Conservation (phyloP, 768 basidiomycete species). For the Auriculariales sp. region DNA sequence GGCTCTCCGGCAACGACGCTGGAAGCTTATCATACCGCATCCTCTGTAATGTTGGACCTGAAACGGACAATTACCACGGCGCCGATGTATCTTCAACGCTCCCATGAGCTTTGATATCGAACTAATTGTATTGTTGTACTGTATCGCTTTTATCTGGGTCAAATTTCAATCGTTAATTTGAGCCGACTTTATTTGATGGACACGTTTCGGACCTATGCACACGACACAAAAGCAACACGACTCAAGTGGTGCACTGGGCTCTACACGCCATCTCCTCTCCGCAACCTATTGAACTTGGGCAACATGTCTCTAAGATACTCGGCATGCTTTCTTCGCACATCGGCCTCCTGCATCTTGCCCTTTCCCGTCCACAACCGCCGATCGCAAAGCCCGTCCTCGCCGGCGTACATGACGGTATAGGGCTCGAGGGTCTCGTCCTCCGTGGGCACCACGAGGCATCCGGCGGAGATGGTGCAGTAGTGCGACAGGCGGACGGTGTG, state of each 20-base stretch:
- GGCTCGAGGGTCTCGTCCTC: conserved; percentile 70
- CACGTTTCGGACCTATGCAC: no score
- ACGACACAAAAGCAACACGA: no score
- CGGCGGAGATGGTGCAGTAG: conserved; percentile 72
- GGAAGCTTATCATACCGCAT: no score
- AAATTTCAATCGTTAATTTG: no score
- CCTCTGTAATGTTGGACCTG: no score
- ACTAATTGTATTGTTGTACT: no score
- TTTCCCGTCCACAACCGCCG: conserved; percentile 74
- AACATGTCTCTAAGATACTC: conserved; percentile 88
- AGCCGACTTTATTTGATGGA: no score
- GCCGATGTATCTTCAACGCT: no score
- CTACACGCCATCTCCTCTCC: conserved; percentile 20
- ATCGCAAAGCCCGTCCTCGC: conserved; percentile 25
- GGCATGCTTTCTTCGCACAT: conserved; percentile 72
- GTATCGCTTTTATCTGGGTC: no score
- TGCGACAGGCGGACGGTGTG: conserved; percentile 68
- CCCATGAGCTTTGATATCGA: no score
- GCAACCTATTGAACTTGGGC: conserved; percentile 72
- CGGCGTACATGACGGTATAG: conserved; percentile 75
- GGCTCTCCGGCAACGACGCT: no score
- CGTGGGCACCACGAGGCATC: conserved; percentile 62
- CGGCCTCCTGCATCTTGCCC: conserved; percentile 69
- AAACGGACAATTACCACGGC: no score
- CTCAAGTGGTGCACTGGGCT: background rate